phyloP scores from a whole-genome alignment of 768 basidiomycete species.

The Lactarius indigo region DNA sequence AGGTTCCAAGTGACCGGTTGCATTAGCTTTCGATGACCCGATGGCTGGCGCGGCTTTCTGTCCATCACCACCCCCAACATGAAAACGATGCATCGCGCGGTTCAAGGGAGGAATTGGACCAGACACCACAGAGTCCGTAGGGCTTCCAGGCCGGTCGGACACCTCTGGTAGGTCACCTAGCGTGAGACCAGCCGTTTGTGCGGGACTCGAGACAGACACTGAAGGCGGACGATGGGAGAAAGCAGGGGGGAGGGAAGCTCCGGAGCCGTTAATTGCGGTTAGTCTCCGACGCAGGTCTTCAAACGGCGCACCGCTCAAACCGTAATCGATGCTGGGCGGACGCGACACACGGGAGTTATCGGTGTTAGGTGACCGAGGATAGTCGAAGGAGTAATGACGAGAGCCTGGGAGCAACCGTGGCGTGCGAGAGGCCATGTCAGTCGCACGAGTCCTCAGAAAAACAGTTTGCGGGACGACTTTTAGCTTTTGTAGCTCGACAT shows the following conservation, averaged over 20 bases:
- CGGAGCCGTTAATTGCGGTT: slow-evolving; percentile 71
- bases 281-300: slow-evolving; percentile 76
- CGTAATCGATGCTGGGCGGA: slow-evolving; percentile 46
- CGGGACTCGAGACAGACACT: slow-evolving; percentile 26
- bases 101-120: slow-evolving; percentile 62
- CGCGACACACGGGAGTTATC: slow-evolving; percentile 51
- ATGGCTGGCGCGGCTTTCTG: slow-evolving; percentile 89
- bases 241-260: slow-evolving; percentile 51
- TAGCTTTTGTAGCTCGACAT: slow-evolving; percentile 81
- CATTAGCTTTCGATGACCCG: slow-evolving; percentile 81
- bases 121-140: slow-evolving; percentile 79
- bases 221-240: slow-evolving; percentile 37
- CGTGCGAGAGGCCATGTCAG: slow-evolving; percentile 38
- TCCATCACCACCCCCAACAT: slow-evolving; percentile 67
- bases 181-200: slow-evolving; percentile 29
- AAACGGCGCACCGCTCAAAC: slow-evolving; percentile 52
- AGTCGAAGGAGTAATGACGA: slow-evolving; percentile 39
- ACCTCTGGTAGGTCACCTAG: slow-evolving; percentile 32
- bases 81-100: slow-evolving; percentile 56
- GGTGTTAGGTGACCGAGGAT: slow-evolving; percentile 42
- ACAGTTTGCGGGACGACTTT: slow-evolving; percentile 89
- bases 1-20: slow-evolving; percentile 75
- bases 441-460: slow-evolving; percentile 63
- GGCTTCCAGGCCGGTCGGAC: slow-evolving; percentile 66
- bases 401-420: slow-evolving; percentile 39